Evolutionary conservation across 345 rosid genomes (phyloP).

Genomic region (Brassica cretica): DNA sequence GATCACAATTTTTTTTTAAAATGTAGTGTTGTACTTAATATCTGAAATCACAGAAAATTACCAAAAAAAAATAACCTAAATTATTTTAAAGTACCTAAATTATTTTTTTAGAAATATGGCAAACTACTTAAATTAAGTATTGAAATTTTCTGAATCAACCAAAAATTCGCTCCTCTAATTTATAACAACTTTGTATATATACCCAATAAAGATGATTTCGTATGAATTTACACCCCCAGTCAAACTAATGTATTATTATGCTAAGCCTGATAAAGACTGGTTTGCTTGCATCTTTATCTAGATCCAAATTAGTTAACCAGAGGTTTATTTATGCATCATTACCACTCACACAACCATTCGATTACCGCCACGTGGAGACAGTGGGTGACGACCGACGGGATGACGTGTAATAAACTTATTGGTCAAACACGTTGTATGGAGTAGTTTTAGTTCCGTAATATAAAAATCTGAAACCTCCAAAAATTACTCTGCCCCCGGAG

Average conservation of each 20-base stretch:
- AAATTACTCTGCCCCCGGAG: slow-evolving; percentile 5
- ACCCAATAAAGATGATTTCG: not conserved
- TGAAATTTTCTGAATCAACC: too few species aligned
- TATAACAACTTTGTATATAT: not conserved
- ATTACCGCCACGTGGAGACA: slow-evolving; percentile 12
- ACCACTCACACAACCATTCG: not conserved
- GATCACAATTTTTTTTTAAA: too few species aligned
- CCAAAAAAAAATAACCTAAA: too few species aligned
- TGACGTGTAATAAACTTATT: slow-evolving; percentile 31
- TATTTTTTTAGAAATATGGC: too few species aligned
- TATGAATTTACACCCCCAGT: not conserved
- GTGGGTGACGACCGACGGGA: not conserved
- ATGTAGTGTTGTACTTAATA: too few species aligned
- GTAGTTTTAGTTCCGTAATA: slow-evolving; percentile 13
- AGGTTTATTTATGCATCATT: not conserved
- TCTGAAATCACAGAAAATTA: too few species aligned
- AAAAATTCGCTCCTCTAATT: not conserved
- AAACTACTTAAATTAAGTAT: too few species aligned
- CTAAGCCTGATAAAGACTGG: not conserved
- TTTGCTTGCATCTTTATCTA: not conserved
- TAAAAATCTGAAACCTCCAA: slow-evolving; percentile 12
- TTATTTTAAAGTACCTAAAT: too few species aligned
- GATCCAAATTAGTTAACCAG: not conserved
- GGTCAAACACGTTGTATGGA: slow-evolving; percentile 31
- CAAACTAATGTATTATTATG: not conserved